Base-by-base conservation (phyloP, 306 rosid species). In the Malus fusca region DNA sequence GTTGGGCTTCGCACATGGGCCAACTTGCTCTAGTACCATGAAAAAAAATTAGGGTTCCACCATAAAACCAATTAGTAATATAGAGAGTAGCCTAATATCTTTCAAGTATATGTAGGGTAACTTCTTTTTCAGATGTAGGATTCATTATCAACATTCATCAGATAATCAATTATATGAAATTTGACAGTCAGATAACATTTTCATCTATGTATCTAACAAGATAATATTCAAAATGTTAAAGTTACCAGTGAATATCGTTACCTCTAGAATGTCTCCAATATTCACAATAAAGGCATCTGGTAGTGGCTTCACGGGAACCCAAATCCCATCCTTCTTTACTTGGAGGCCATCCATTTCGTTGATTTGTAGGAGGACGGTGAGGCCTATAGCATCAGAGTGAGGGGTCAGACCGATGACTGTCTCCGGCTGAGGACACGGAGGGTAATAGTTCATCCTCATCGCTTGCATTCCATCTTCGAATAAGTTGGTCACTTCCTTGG, bases 401-500 rank as follows among this genome's bases (percentile, higher is more conserved):
- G 90, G 85, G 15, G 72, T 73, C 1, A 85, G 68, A 25, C 89
- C 89, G 23, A 85, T 85, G 21, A 79, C 86, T 52, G 71, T 18
- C 61, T 77, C 86, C 2, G 89, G 86, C 46, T 79, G 60, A 11
- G 89, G 85, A 65, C 91, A 88, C 13, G 82, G 86, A 43, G 89
- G 89, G 53, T 81, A 88, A 48, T 81, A 85, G 83, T 85, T 88
- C 78, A 88, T 74, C 71, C 88, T 81, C 83, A 83, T 77, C 11
- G 77, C 9, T 46, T 88, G 83, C 14, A 31, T 1, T 13, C 78
- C 83, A 52, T 75, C 84, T 65, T 68, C 79, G 73, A 71, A 85
- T 9, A 78, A 7, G 23, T 58, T 72, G 8, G 37, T 68, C 37
- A 85, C 6, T 63, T 85, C 86, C 72, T 72, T 77, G 8, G 42